phyloP scores from a whole-genome alignment of 306 rosid genomes.

The Casuarina glauca region DNA sequence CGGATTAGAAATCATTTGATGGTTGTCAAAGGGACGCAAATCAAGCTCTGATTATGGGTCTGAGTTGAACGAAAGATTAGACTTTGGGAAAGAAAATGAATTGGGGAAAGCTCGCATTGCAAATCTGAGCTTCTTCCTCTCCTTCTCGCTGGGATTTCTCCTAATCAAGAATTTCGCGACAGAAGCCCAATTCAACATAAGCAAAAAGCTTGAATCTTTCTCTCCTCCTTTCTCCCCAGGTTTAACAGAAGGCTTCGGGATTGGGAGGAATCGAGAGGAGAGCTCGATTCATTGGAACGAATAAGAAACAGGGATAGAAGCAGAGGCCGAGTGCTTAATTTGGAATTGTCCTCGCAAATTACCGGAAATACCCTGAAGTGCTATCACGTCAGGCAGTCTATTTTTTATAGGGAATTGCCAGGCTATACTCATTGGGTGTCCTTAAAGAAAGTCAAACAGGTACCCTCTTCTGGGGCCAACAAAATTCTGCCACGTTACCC shows the following conservation, averaged over 20 bases:
- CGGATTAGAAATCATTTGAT: conserved; percentile 59
- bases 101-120: conserved; percentile 9
- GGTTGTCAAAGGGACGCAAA: not conserved
- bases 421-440: not conserved
- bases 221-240: not conserved
- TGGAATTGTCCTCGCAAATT: not conserved
- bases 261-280: conserved; percentile 14
- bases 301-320: not conserved
- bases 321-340: conserved; percentile 4
- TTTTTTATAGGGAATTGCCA: not conserved
- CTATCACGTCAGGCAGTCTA: too few relatives aligned
- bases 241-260: conserved; percentile 24
- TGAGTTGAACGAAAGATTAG: not conserved
- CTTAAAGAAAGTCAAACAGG: not conserved
- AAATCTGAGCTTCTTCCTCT: conserved; percentile 9
- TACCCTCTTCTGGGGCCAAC: not conserved
- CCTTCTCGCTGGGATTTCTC: not conserved
- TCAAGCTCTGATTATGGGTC: not conserved
- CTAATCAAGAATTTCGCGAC: not conserved
- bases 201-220: not conserved
- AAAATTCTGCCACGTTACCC: too few relatives aligned
- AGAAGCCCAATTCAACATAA: not conserved
- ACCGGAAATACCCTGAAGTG: not conserved
- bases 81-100: not conserved
- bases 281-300: not conserved